Evolutionary conservation across 306 rosid species (phyloP), one percentile per base, ranked within the genome.

Genomic region (Lathyrus tuberosus): DNA sequence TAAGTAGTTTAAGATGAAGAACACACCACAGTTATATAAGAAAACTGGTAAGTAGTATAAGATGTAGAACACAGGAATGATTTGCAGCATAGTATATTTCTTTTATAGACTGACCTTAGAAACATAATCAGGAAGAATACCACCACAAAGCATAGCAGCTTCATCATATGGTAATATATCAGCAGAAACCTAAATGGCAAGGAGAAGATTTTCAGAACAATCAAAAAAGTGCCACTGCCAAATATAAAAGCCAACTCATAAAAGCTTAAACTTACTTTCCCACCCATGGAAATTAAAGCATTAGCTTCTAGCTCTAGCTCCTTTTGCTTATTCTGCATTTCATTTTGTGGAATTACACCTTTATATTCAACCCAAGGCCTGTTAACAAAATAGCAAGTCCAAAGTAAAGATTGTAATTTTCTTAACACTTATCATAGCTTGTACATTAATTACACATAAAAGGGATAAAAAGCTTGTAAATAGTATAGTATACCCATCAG

Each of bases 361-460:
- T 83, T 87, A 69, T 86, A 90, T 83, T 90, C 95, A 69, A 84
- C 88, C 86, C 81, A 84, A 14, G 96, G 91, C 80, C 91, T 86
- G 84, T 75, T 58, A 83, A 80, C 43, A 67, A 75, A 79, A 59
- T 1, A 58, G 51, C 61, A 42, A 75, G 70, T 53, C 54, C 5
- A 28, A 53, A 62, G 31, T 66, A 44, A 75, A 20, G 28, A 71
- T 60, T 41, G 58, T 41, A 65, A 37, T 76, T 37, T 15, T 46
- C 44, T 14, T 18, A 20, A n/a, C 40, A n/a, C 8, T 73, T 58
- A 48, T 41, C 62, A 30, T 37, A 56, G 53, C 41, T 15, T 26
- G 72, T 13, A 44, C 30, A 24, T 49, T 67, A 56, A 65, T 22
- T n/a, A 60, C n/a, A 35, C 47, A 74, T 13, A 49, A 49, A 24